phyloP scores from a whole-genome alignment of 192 early-diverging fungal genomes.

The Backusella liffmaniae region DNA sequence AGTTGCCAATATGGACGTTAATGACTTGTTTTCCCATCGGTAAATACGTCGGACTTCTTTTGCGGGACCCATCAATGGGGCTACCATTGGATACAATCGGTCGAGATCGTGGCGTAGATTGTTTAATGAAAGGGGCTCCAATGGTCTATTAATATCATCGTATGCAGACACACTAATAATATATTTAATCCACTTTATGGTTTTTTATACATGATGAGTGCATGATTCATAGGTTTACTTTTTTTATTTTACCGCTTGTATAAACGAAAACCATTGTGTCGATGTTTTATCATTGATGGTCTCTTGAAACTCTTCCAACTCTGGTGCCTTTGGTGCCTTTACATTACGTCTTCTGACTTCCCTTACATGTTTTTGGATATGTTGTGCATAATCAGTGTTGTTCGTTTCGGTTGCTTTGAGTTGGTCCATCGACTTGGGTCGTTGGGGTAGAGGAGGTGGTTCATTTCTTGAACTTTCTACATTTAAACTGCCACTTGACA shows the following conservation, averaged over 20 bases:
- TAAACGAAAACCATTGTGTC: slow-evolving; percentile 20
- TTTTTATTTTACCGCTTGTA: slow-evolving; percentile 16
- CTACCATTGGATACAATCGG: slow-evolving; percentile 14
- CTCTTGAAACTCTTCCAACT: background rate
- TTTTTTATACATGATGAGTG: background rate
- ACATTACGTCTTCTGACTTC: slow-evolving; percentile 18
- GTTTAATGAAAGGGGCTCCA: slow-evolving; percentile 21
- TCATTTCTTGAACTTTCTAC: background rate
- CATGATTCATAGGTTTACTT: background rate
- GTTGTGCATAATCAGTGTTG: slow-evolving; percentile 16
- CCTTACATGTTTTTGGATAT: slow-evolving; percentile 26
- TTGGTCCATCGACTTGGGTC: background rate
- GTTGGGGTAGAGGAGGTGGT: background rate
- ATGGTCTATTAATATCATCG: slow-evolving; percentile 14
- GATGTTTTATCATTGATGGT: background rate
- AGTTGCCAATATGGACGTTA: slow-evolving; percentile 8
- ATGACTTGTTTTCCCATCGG: slow-evolving; percentile 28
- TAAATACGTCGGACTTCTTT: slow-evolving; percentile 14
- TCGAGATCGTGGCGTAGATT: slow-evolving; percentile 14
- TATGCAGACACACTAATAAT: slow-evolving; percentile 14
- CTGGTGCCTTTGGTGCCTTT: background rate
- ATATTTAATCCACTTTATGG: slow-evolving; percentile 13
- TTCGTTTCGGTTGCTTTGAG: background rate
- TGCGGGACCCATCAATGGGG: slow-evolving; percentile 8
- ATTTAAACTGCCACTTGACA: background rate